Evolutionary conservation across 202 grass and related monocot genomes (phyloP).

Genomic region (Bolboschoenoplectus hybrid): DNA sequence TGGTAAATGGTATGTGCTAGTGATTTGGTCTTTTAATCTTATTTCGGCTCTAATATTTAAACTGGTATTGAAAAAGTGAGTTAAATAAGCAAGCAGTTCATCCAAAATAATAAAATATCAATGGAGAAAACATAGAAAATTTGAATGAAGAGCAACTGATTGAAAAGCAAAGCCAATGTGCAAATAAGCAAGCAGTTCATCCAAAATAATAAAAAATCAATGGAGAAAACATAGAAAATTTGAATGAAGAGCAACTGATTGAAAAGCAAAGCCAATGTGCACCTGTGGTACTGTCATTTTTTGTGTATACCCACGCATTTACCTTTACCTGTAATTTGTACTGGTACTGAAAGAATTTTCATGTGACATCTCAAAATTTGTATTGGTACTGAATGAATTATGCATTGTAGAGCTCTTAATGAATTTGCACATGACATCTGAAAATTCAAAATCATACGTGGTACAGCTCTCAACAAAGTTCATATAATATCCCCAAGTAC

Average conservation of each 20-base stretch:
- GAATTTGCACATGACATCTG: conserved; percentile 36
- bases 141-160: not conserved
- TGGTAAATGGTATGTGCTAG: conserved; percentile 77
- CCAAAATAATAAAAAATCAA: not conserved
- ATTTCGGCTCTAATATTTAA: not conserved
- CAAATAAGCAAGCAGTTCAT: not conserved
- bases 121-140: conserved; percentile 7
- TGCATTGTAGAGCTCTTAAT: conserved; percentile 6
- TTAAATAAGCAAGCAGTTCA: not conserved
- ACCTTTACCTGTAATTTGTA: not conserved
- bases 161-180: no score
- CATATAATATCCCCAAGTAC: not conserved
- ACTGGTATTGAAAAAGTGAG: not conserved
- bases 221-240: conserved; percentile 12
- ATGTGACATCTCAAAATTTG: conserved; percentile 12
- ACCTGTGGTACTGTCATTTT: not conserved
- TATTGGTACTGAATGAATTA: not conserved
- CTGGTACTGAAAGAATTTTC: conserved; percentile 31
- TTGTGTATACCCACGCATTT: not conserved
- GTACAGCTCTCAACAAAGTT: not conserved
- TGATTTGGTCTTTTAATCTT: not conserved
- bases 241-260: not conserved
- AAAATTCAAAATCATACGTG: conserved; percentile 21
- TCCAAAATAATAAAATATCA: not conserved
- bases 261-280: not conserved